Conservation (phyloP, 495 filamentous ascomycete genomes). For the Talaromyces stipitatus region DNA sequence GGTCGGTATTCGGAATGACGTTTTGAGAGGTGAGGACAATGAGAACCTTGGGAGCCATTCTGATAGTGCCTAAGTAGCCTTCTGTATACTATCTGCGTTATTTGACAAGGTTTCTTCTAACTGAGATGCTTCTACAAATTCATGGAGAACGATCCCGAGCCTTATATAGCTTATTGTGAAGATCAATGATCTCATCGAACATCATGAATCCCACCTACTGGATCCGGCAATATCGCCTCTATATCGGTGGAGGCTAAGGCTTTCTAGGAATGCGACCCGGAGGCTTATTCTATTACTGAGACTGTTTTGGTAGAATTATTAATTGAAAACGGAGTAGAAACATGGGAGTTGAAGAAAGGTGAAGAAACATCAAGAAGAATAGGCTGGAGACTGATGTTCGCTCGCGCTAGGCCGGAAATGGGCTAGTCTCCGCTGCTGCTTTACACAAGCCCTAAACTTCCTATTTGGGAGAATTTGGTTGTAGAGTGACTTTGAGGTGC, state of each 20-base stretch:
- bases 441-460: background rate
- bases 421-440: background rate
- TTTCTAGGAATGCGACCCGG: background rate
- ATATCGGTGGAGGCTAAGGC: background rate
- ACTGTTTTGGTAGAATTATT: background rate
- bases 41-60: slow-evolving; percentile 51
- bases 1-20: slow-evolving; percentile 42
- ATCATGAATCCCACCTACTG: background rate
- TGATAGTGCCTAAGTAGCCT: background rate
- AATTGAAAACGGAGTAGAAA: background rate
- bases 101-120: background rate
- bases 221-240: background rate
- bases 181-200: background rate
- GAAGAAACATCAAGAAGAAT: background rate
- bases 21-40: slow-evolving; percentile 59
- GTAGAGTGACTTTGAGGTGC: too few species aligned
- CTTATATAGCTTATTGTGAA: background rate
- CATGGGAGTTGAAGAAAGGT: background rate
- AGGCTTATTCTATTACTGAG: background rate
- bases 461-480: background rate
- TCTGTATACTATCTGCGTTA: background rate
- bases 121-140: background rate
- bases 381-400: background rate
- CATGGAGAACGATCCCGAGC: background rate
- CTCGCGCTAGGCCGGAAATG: background rate